phyloP scores from a whole-genome alignment of 352 stramenopile genomes.

The Phytophthora agathidicida region DNA sequence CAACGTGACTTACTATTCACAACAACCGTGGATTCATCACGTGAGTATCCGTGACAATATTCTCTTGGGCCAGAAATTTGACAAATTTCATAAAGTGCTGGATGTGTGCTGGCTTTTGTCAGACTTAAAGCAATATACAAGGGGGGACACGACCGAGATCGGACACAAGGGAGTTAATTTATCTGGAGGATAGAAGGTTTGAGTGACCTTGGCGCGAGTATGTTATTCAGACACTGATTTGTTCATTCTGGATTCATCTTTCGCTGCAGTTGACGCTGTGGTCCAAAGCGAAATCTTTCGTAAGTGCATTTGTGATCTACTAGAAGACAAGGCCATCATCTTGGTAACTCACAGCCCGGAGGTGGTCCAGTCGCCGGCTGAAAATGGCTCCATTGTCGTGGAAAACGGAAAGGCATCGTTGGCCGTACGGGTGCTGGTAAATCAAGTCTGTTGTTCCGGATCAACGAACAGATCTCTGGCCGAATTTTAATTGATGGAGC shows the following conservation, averaged over 20 bases:
- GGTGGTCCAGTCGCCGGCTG: conserved; percentile 27
- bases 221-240: conserved; percentile 61
- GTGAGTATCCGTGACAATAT: conserved; percentile 92
- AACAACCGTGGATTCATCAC: conserved; percentile 94
- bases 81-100: conserved; percentile 52
- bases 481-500: conserved; percentile 44
- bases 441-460: conserved; percentile 86
- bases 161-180: conserved; percentile 95
- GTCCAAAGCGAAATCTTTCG: conserved; percentile 90
- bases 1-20: conserved; percentile 57
- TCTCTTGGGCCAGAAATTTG: conserved; percentile 74
- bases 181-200: conserved; percentile 91
- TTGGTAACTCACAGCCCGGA: conserved; percentile 91
- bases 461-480: conserved; percentile 75
- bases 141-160: conserved; percentile 92
- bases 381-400: conserved; percentile 21
- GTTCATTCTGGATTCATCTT: conserved; percentile 90
- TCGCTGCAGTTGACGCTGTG: conserved; percentile 80
- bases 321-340: conserved; percentile 66
- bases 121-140: conserved; percentile 87
- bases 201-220: conserved; percentile 61
- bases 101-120: conserved; percentile 70
- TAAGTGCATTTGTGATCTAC: conserved; percentile 35
- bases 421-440: conserved; percentile 88
- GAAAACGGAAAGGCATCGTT: conserved; percentile 2